Evolutionary conservation across 257 asterid genomes (phyloP).

Genomic region (Nicotiana paniculata): DNA sequence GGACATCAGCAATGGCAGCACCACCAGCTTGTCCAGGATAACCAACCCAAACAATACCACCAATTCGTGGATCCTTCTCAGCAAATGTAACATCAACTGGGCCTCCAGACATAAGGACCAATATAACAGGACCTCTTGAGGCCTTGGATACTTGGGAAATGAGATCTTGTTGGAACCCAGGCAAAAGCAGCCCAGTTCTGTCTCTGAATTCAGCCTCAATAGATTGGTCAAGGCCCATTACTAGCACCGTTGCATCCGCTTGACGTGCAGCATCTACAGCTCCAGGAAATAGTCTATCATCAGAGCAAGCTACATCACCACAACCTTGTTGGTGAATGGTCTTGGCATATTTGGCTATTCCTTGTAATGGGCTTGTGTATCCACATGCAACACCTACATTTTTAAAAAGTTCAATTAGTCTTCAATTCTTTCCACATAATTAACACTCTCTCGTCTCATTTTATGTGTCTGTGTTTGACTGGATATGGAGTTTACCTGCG

Average conservation of each 20-base stretch:
- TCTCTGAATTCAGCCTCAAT: slow-evolving; percentile 71
- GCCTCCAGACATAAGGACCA: slow-evolving; percentile 85
- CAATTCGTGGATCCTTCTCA: slow-evolving; percentile 45
- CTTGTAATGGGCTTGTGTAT: slow-evolving; percentile 65
- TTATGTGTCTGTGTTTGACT: no score
- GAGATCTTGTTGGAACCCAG: slow-evolving; percentile 67
- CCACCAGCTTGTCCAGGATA: slow-evolving; percentile 90
- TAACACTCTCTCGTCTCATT: no score
- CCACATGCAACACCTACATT: slow-evolving; percentile 48
- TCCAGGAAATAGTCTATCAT: slow-evolving; percentile 38
- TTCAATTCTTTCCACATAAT: no score
- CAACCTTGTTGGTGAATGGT: slow-evolving; percentile 64
- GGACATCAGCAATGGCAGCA: slow-evolving; percentile 66
- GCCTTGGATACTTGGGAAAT: slow-evolving; percentile 59
- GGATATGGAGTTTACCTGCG: slow-evolving; percentile 36
- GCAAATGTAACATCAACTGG: slow-evolving; percentile 72
- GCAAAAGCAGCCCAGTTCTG: slow-evolving; percentile 53
- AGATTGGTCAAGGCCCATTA: slow-evolving; percentile 76
- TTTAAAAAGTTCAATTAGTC: not conserved
- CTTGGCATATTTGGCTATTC: slow-evolving; percentile 41
- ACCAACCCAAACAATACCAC: slow-evolving; percentile 71
- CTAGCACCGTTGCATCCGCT: slow-evolving; percentile 57
- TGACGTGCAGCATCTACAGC: slow-evolving; percentile 56
- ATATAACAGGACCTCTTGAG: slow-evolving; percentile 50
- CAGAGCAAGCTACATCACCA: slow-evolving; percentile 42